Percentiles rank a stretch among this genome's conserved stretches.
These are phyloP conservation scores for Coemansia linderi DNA, from an alignment of 371 early-diverging fungal genomes.

Conservation along the genomic window DNA sequence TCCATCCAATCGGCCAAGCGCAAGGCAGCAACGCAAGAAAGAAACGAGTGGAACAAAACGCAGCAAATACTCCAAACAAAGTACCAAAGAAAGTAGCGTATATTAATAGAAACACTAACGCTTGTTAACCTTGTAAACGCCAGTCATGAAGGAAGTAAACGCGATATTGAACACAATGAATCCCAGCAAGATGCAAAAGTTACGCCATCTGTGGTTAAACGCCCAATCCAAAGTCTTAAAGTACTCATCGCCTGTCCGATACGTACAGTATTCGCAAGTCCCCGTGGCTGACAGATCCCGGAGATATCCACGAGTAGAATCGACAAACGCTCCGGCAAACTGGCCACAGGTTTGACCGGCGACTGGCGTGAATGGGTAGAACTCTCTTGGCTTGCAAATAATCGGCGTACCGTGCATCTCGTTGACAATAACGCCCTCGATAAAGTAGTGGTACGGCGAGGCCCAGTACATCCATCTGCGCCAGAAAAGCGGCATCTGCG, in stretches of 20 bases:
- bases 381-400: constrained; percentile 58
- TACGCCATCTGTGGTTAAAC: constrained; percentile 71
- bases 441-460: constrained; percentile 74
- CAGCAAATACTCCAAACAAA: neutral
- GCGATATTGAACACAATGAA: constrained; percentile 63
- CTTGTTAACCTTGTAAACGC: constrained; percentile 57
- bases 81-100: neutral
- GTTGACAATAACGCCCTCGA: constrained; percentile 75
- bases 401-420: constrained; percentile 64
- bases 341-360: constrained; percentile 65
- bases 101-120: constrained; percentile 22
- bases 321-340: constrained; percentile 61
- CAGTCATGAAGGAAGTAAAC: constrained; percentile 59
- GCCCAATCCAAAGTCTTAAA: constrained; percentile 63
- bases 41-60: constrained; percentile 1
- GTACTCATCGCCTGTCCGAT: constrained; percentile 63
- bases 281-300: constrained; percentile 56
- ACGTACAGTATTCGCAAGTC: constrained; percentile 70
- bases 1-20: neutral
- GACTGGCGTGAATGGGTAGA: constrained; percentile 59
- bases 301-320: constrained; percentile 63
- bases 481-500: constrained; percentile 74
- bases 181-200: constrained; percentile 68
- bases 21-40: constrained; percentile 1
- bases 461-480: constrained; percentile 77